Evolutionary conservation across 1,284 basidiomycete species (phyloP).

Genomic region (Marasmius fiardii): DNA sequence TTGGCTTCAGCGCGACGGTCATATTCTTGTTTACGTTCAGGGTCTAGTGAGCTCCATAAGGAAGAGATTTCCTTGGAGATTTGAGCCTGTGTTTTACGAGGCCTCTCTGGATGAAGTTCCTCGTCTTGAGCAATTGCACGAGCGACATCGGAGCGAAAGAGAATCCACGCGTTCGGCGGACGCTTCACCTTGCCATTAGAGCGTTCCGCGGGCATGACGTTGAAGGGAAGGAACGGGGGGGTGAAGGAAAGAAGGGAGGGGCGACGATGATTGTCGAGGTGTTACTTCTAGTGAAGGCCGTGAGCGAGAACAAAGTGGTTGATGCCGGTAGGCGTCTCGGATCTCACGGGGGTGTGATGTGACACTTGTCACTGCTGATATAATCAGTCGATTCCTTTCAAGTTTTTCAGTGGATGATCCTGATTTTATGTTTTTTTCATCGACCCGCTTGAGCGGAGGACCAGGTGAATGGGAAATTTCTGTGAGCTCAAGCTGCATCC

Average conservation of each 20-base stretch:
- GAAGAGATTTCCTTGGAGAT: conserved; percentile 69
- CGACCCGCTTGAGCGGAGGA: too few species aligned
- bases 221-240: conserved; percentile 1
- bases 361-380: too few species aligned
- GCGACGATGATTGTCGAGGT: background rate
- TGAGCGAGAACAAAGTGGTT: background rate
- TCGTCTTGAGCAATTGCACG: conserved; percentile 31
- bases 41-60: conserved; percentile 66
- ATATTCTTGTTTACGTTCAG: conserved; percentile 54
- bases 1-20: conserved; percentile 66
- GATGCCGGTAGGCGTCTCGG: too few species aligned
- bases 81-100: conserved; percentile 60
- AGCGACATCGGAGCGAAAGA: conserved; percentile 78
- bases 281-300: background rate
- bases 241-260: background rate
- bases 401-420: too few species aligned
- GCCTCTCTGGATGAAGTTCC: conserved; percentile 25
- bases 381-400: too few species aligned
- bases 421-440: too few species aligned
- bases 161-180: conserved; percentile 89
- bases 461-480: too few species aligned
- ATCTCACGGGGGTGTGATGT: too few species aligned
- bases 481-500: too few species aligned
- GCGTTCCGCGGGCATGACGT: background rate
- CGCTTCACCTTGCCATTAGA: conserved; percentile 47